Evolutionary conservation across 768 basidiomycete genomes (phyloP).

Genomic region (Lactifluus pinguis): DNA sequence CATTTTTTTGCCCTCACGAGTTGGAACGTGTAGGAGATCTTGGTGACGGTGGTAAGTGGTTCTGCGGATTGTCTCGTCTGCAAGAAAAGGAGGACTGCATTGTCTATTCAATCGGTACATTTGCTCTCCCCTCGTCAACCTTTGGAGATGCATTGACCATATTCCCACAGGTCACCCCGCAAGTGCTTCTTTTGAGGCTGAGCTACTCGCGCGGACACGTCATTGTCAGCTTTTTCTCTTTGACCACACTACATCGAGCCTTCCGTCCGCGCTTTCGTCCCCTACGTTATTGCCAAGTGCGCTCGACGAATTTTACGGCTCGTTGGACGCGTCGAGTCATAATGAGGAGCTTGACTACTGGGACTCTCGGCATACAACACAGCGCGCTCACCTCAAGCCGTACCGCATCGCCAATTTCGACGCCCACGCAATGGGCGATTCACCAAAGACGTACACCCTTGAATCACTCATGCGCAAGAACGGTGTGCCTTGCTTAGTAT

Average conservation of each 20-base stretch:
- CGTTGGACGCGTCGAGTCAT: not conserved
- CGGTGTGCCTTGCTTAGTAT: constrained; percentile 21
- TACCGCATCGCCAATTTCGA: constrained; percentile 34
- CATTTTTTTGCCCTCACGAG: constrained; percentile 38
- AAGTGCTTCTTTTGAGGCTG: constrained; percentile 58
- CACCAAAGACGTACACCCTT: constrained; percentile 37
- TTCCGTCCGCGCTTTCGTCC: constrained; percentile 17
- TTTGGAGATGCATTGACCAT: not conserved
- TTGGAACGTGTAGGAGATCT: constrained; percentile 38
- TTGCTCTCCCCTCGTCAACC: not conserved
- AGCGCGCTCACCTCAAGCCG: constrained; percentile 35
- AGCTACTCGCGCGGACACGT: constrained; percentile 38
- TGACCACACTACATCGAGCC: constrained; percentile 30
- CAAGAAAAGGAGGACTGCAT: constrained; percentile 46
- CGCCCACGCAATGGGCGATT: constrained; percentile 24
- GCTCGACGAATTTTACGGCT: constrained; percentile 11
- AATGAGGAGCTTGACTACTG: constrained; percentile 28
- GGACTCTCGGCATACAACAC: constrained; percentile 21
- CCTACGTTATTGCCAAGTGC: constrained; percentile 19
- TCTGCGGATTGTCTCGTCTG: constrained; percentile 52
- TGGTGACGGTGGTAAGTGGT: constrained; percentile 65
- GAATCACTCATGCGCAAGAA: constrained; percentile 37
- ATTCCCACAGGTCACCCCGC: constrained; percentile 37
- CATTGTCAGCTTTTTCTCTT: constrained; percentile 54
- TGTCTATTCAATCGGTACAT: constrained; percentile 52